phyloP scores from a whole-genome alignment of 306 rosid genomes.

The Malus orientalis region DNA sequence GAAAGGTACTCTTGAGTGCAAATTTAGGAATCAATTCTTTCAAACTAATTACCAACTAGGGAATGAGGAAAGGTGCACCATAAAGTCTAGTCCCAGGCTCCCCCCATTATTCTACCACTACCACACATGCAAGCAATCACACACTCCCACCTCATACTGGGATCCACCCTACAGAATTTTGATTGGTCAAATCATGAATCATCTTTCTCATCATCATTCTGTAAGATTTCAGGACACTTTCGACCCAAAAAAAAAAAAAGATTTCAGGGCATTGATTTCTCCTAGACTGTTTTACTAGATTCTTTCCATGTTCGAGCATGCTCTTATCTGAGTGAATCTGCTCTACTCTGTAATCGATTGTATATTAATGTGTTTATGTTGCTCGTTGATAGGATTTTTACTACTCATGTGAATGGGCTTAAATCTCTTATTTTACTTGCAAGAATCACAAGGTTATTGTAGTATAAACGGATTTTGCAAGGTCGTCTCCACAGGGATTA shows the following conservation, averaged over 20 bases:
- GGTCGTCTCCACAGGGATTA: too few relatives aligned
- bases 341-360: too few relatives aligned
- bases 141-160: background rate
- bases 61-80: background rate
- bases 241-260: too few relatives aligned
- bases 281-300: background rate
- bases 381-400: too few relatives aligned
- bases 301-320: background rate
- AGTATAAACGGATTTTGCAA: too few relatives aligned
- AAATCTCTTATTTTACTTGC: too few relatives aligned
- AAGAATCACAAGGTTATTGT: too few relatives aligned
- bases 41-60: background rate
- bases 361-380: too few relatives aligned
- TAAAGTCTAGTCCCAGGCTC: background rate
- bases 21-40: slow-evolving; percentile 9
- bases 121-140: slow-evolving; percentile 12
- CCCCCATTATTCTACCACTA: background rate
- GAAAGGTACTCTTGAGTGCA: slow-evolving; percentile 6
- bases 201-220: background rate
- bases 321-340: background rate
- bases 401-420: too few relatives aligned
- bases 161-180: slow-evolving; percentile 2
- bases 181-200: slow-evolving; percentile 11
- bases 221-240: background rate
- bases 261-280: too few relatives aligned